These are phyloP conservation scores for Globisporangium nunn DNA, from an alignment of 352 stramenopile species.

Conservation along the genomic window DNA sequence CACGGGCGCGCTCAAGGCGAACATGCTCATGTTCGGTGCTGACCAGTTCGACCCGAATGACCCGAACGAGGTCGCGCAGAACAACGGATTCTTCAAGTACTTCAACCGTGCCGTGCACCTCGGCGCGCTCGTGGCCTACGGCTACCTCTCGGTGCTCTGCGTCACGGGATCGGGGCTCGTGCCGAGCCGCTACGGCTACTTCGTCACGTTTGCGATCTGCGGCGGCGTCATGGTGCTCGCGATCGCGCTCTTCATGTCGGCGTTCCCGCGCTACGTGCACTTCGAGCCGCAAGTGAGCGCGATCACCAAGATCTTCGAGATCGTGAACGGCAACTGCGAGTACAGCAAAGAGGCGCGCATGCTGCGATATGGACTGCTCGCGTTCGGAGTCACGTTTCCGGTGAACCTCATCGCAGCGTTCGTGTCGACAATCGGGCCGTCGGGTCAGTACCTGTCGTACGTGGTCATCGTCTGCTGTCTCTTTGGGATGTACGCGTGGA, in stretches of 20 bases:
- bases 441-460: slow-evolving; percentile 71
- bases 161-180: slow-evolving; percentile 77
- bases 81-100: slow-evolving; percentile 86
- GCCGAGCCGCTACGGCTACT: slow-evolving; percentile 80
- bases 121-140: slow-evolving; percentile 88
- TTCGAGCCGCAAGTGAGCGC: slow-evolving; percentile 69
- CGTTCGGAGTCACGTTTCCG: slow-evolving; percentile 56
- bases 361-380: slow-evolving; percentile 65
- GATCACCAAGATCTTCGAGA: slow-evolving; percentile 61
- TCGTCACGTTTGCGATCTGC: slow-evolving; percentile 82
- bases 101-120: slow-evolving; percentile 92
- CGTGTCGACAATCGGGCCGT: slow-evolving; percentile 36
- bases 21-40: slow-evolving; percentile 80
- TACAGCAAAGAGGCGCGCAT: slow-evolving; percentile 77
- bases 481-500: slow-evolving; percentile 80
- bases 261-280: slow-evolving; percentile 59
- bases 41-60: slow-evolving; percentile 86
- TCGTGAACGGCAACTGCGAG: slow-evolving; percentile 67
- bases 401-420: slow-evolving; percentile 75
- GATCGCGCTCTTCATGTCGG: slow-evolving; percentile 56
- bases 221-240: slow-evolving; percentile 80
- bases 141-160: slow-evolving; percentile 85
- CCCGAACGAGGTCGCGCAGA: slow-evolving; percentile 70
- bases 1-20: slow-evolving; percentile 83
- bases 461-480: slow-evolving; percentile 53